These are phyloP conservation scores for Hordeum marinum DNA, from an alignment of 176 grass and related monocot species.

Conservation along the genomic window DNA sequence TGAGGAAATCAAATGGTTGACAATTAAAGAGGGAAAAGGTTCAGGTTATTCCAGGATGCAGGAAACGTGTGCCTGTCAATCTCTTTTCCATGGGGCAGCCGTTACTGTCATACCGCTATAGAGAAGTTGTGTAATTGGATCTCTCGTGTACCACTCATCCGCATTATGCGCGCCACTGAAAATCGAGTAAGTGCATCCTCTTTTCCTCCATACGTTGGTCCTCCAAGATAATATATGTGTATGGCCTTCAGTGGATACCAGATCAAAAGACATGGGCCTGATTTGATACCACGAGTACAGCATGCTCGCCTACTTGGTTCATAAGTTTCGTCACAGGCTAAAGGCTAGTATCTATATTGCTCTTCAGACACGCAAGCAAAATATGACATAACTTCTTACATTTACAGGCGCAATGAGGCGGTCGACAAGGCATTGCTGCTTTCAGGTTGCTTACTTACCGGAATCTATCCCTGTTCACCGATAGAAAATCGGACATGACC, in stretches of 20 bases:
- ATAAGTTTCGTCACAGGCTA: constrained; percentile 24
- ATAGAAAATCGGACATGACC: constrained; percentile 61
- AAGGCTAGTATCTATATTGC: neutral
- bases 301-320: constrained; percentile 26
- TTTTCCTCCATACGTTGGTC: constrained; percentile 24
- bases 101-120: constrained; percentile 24
- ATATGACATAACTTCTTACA: neutral
- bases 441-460: constrained; percentile 33
- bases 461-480: constrained; percentile 73
- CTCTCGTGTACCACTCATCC: constrained; percentile 38
- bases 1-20: constrained; percentile 22
- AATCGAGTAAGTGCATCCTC: constrained; percentile 32
- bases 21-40: neutral
- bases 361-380: neutral
- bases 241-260: constrained; percentile 42
- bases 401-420: neutral
- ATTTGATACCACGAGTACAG: constrained; percentile 21
- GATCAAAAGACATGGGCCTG: constrained; percentile 48
- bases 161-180: constrained; percentile 21
- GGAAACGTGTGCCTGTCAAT: constrained; percentile 8
- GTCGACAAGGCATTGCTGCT: neutral
- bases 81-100: constrained; percentile 19
- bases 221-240: constrained; percentile 31
- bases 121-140: constrained; percentile 32
- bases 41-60: constrained; percentile 7